Evolutionary conservation across 345 rosid genomes (phyloP).

Genomic region (Rubroshorea leprosula): DNA sequence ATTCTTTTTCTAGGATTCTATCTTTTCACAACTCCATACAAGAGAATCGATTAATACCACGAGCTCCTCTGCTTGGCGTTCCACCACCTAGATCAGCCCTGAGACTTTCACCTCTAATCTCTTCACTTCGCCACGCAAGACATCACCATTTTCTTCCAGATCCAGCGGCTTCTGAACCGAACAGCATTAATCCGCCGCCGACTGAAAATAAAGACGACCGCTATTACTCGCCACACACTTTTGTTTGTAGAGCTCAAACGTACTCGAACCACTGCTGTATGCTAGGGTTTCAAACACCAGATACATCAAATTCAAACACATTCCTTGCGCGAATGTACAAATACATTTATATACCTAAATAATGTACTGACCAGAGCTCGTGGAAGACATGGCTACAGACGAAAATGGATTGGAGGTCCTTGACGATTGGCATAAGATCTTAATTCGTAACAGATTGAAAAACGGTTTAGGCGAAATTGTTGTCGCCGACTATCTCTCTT

Average conservation of each 20-base stretch:
- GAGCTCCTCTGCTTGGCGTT: constrained; percentile 47
- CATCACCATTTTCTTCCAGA: constrained; percentile 43
- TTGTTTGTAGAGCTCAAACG: constrained; percentile 49
- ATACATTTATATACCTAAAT: neutral
- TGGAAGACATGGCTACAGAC: constrained; percentile 95
- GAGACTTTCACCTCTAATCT: constrained; percentile 54
- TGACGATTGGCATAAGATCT: constrained; percentile 83
- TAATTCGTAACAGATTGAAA: constrained; percentile 89
- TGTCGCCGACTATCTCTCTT: constrained; percentile 24
- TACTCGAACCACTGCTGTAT: constrained; percentile 99
- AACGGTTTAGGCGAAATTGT: constrained; percentile 44
- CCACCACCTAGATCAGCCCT: constrained; percentile 40
- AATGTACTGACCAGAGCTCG: constrained; percentile 64
- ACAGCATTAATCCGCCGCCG: constrained; percentile 54
- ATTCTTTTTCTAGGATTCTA: too few species aligned
- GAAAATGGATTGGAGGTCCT: constrained; percentile 79
- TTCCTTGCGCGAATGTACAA: neutral
- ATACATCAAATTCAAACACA: neutral
- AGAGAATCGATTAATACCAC: constrained; percentile 21
- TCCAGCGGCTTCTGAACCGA: constrained; percentile 23
- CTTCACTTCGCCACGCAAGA: constrained; percentile 51
- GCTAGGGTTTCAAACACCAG: constrained; percentile 34
- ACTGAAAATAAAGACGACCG: constrained; percentile 77
- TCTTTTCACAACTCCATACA: too few species aligned
- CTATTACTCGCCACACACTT: constrained; percentile 41